Conservation (phyloP, 2,329 filamentous ascomycete species). For the Apiospora phragmitis region DNA sequence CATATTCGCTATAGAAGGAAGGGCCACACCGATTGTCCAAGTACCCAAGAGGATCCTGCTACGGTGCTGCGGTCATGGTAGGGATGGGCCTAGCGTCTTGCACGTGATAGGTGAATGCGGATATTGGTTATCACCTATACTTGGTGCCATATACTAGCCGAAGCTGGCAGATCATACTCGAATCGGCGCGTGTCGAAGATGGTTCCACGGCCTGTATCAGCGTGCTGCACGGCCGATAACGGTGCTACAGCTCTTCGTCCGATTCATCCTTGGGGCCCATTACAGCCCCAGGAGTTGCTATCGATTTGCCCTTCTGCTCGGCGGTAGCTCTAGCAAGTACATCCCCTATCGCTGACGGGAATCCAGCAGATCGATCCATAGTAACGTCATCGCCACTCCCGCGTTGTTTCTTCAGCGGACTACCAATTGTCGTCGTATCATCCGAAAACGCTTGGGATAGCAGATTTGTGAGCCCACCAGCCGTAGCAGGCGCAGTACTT, state of each 20-base stretch:
- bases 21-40: neutral
- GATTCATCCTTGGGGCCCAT: constrained; percentile 24
- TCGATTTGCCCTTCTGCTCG: constrained; percentile 23
- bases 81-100: neutral
- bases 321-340: constrained; percentile 36
- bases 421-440: constrained; percentile 55
- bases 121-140: neutral
- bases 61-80: neutral
- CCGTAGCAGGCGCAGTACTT: constrained; percentile 28
- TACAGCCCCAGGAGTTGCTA: constrained; percentile 11
- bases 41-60: neutral
- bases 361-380: constrained; percentile 37
- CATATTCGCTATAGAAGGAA: neutral
- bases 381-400: constrained; percentile 57
- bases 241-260: constrained; percentile 32
- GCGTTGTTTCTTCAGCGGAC: constrained; percentile 75
- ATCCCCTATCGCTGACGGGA: constrained; percentile 42
- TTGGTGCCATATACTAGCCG: neutral
- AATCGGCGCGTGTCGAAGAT: neutral
- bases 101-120: neutral
- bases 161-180: neutral
- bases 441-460: constrained; percentile 46
- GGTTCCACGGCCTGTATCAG: neutral
- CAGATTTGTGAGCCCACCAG: constrained; percentile 36
- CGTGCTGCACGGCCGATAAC: neutral